Conservation (phyloP, 345 rosid species). For the Melastoma malabathricum region DNA sequence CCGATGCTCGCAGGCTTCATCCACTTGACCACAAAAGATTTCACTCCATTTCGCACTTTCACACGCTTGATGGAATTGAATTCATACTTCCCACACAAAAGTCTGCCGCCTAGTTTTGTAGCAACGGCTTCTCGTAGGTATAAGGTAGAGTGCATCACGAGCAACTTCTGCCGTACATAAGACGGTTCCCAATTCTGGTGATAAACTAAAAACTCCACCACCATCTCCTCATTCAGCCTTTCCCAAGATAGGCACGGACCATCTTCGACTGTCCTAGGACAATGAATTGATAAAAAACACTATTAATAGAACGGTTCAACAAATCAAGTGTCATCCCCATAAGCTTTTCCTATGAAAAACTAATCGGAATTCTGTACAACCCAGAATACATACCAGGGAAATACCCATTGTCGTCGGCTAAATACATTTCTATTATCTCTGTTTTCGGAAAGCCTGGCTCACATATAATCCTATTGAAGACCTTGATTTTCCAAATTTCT, state of each 20-base stretch:
- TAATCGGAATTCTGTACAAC: neutral
- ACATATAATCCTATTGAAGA: constrained; percentile 49
- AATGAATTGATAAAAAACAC: neutral
- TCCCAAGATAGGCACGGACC: constrained; percentile 44
- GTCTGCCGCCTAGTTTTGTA: constrained; percentile 17
- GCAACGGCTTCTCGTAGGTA: constrained; percentile 65
- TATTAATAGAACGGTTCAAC: too few relatives aligned
- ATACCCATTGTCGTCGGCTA: constrained; percentile 32
- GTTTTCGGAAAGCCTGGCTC: constrained; percentile 52
- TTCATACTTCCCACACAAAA: constrained; percentile 52
- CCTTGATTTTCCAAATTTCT: constrained; percentile 54
- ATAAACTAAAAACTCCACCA: constrained; percentile 65
- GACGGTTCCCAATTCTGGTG: constrained; percentile 68
- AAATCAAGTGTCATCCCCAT: too few relatives aligned
- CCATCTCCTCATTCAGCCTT: constrained; percentile 57
- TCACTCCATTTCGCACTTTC: constrained; percentile 57
- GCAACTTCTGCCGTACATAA: constrained; percentile 56
- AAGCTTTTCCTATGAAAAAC: too few relatives aligned
- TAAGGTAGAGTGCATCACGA: constrained; percentile 72
- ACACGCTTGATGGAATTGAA: constrained; percentile 64
- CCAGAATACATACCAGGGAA: constrained; percentile 26
- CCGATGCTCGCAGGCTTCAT: constrained; percentile 29
- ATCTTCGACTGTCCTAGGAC: constrained; percentile 19
- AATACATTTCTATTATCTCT: constrained; percentile 55
- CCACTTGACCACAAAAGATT: constrained; percentile 62